phyloP scores from a whole-genome alignment of 2,329 filamentous ascomycete genomes.

The Xylogone sp. region DNA sequence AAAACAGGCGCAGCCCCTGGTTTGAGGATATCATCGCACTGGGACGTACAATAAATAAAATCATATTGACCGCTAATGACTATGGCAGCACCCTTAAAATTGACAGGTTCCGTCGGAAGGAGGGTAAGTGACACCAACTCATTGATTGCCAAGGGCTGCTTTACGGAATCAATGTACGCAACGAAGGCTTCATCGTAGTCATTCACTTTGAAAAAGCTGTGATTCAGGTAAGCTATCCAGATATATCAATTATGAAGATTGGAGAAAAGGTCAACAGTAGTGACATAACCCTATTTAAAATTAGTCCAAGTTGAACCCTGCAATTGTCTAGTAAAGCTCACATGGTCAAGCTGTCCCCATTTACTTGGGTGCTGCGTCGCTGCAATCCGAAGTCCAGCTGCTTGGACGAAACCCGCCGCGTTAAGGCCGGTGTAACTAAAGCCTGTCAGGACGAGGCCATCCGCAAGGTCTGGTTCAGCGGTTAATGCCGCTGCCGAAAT shows the following conservation, averaged over 20 bases:
- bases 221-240: background rate
- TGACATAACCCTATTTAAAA: constrained; percentile 20
- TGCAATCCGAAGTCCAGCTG: constrained; percentile 22
- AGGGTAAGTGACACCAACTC: constrained; percentile 16
- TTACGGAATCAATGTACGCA: constrained; percentile 17
- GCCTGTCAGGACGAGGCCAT: constrained; percentile 57
- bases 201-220: constrained; percentile 20
- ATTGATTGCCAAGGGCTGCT: constrained; percentile 14
- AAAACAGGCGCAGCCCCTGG: background rate
- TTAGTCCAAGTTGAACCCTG: no score
- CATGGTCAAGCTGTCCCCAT: constrained; percentile 17
- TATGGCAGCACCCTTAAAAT: constrained; percentile 15
- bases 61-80: constrained; percentile 19
- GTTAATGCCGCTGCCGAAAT: constrained; percentile 52
- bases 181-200: constrained; percentile 13
- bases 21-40: constrained; percentile 9
- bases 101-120: constrained; percentile 3
- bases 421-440: constrained; percentile 8
- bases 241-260: constrained; percentile 6
- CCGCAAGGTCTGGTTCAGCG: constrained; percentile 46
- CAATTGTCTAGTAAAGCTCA: no score
- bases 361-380: constrained; percentile 8
- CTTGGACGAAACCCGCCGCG: constrained; percentile 6
- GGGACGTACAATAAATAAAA: constrained; percentile 16
- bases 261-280: constrained; percentile 21